Evolutionary conservation across 2,329 filamentous ascomycete species (phyloP).

Genomic region (Botrytis medusae): DNA sequence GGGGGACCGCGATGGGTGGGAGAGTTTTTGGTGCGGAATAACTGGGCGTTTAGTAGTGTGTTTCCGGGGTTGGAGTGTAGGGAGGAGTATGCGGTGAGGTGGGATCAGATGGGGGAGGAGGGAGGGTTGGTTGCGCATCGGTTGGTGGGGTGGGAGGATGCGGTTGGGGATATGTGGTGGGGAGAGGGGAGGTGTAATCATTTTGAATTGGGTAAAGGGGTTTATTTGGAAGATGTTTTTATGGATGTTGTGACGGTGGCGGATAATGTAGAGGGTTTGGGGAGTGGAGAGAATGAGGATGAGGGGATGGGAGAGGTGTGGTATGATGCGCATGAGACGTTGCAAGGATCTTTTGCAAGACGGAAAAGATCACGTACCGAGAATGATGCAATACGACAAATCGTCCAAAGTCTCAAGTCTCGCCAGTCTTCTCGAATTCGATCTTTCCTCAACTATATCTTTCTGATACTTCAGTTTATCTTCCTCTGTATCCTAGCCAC

Average conservation of each 20-base stretch:
- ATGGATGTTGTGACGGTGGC: slow-evolving; percentile 9
- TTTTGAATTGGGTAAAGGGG: not conserved
- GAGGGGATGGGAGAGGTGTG: not conserved
- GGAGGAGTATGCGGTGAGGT: slow-evolving; percentile 17
- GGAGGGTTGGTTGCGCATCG: slow-evolving; percentile 1
- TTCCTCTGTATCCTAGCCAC: not conserved
- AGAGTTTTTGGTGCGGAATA: slow-evolving; percentile 3
- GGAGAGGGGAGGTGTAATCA: slow-evolving; percentile 12
- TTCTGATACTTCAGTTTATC: slow-evolving; percentile 8
- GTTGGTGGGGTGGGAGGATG: slow-evolving; percentile 18
- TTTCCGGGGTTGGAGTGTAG: slow-evolving; percentile 2
- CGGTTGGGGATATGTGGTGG: slow-evolving; percentile 10
- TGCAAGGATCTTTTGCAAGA: not conserved
- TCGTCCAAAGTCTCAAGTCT: not conserved
- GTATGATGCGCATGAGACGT: not conserved
- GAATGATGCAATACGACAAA: not conserved
- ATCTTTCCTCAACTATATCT: slow-evolving; percentile 9
- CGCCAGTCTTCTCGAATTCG: not conserved
- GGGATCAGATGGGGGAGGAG: slow-evolving; percentile 19
- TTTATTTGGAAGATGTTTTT: slow-evolving; percentile 18
- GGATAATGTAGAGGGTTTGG: not conserved
- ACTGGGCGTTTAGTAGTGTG: slow-evolving; percentile 17
- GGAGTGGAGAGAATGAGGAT: not conserved
- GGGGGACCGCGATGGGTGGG: slow-evolving; percentile 21
- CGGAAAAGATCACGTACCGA: not conserved